Conservation (phyloP, 2,329 filamentous ascomycete species). For the Ophiobolus disseminans region DNA sequence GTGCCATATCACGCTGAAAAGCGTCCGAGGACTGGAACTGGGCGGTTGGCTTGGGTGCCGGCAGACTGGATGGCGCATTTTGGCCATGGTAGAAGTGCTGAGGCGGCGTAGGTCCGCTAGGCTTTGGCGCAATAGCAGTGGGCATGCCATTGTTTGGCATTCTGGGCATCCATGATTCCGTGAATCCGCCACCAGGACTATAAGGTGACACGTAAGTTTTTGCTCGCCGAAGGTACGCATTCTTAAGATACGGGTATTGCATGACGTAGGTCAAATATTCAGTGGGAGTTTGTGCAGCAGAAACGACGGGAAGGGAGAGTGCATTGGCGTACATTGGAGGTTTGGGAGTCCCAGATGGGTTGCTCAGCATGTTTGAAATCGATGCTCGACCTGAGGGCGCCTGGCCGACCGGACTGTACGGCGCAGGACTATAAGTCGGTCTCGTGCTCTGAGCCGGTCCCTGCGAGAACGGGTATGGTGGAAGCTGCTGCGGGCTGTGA, state of each 20-base stretch:
- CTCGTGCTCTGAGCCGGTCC: constrained; percentile 19
- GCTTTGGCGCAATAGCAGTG: constrained; percentile 22
- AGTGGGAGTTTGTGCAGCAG: constrained; percentile 44
- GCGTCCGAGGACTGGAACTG: constrained; percentile 55
- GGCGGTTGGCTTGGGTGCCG: constrained; percentile 38
- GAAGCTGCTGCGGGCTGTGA: constrained; percentile 24
- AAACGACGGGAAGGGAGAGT: constrained; percentile 47
- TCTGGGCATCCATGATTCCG: constrained; percentile 49
- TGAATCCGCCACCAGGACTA: constrained; percentile 51
- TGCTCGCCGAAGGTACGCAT: constrained; percentile 53
- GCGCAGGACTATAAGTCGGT: constrained; percentile 16
- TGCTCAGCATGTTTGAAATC: constrained; percentile 41
- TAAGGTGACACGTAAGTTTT: constrained; percentile 58
- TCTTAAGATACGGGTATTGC: constrained; percentile 56
- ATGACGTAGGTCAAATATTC: constrained; percentile 53
- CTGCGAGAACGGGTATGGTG: constrained; percentile 30
- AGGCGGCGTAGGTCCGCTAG: constrained; percentile 17
- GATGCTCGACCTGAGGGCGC: constrained; percentile 42
- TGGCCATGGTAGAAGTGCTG: constrained; percentile 18
- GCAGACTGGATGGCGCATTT: constrained; percentile 14
- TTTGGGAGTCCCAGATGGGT: constrained; percentile 40
- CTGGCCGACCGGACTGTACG: constrained; percentile 28
- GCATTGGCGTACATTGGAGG: constrained; percentile 48
- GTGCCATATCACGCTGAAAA: constrained; percentile 51
- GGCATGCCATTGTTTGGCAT: constrained; percentile 14